Evolutionary conservation across 495 filamentous ascomycete species (phyloP), one percentile per base, ranked within the genome.

Genomic region (Aspergillus egyptiacus): DNA sequence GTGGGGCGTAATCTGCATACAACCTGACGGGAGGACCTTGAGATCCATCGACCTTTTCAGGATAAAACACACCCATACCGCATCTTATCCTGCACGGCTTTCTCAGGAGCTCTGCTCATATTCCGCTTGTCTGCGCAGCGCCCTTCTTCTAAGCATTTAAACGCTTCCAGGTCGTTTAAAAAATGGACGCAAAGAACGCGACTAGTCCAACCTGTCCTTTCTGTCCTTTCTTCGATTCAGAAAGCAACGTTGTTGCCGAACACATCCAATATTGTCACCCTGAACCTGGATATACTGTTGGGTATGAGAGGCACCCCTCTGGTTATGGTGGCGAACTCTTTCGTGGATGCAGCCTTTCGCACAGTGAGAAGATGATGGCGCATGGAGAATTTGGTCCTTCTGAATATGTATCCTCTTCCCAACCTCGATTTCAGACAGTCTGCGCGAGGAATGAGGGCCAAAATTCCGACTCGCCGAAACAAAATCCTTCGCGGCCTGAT

Each of bases 211-310:
- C 58, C 18, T 82, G 78, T 61, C 78, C 79, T 0, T 72, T 80
- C 35, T 85, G 81, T 54, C 64, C 68, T 3, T 82, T 80, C 50
- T 64, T 67, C 20, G 74, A 78, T 46, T 35, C 51, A 19, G 76
- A 81, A 48, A 49, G 61, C 13, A 67, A 73, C 35, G 68, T 74
- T 36, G 65, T 84, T 33, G 50, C 65, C 17, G 63, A 81, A 15
- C 82, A 85, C 57, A 71, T 85, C 32, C 78, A 82, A 44, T 62
- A 60, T 24, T 70, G 64, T 42, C 75, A 79, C 32, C 74, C 74
- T 36, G 74, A 78, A 50, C 74, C 75, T 47, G 69, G 64, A 17
- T 36, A 27, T 27, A 10, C 25, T 27, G 25, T n/a, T n/a, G n/a
- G n/a, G n/a, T n/a, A n/a, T n/a, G n/a, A n/a, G n/a, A n/a, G n/a